phyloP scores from a whole-genome alignment of 306 rosid genomes.

The Sechiopsis laciniata region DNA sequence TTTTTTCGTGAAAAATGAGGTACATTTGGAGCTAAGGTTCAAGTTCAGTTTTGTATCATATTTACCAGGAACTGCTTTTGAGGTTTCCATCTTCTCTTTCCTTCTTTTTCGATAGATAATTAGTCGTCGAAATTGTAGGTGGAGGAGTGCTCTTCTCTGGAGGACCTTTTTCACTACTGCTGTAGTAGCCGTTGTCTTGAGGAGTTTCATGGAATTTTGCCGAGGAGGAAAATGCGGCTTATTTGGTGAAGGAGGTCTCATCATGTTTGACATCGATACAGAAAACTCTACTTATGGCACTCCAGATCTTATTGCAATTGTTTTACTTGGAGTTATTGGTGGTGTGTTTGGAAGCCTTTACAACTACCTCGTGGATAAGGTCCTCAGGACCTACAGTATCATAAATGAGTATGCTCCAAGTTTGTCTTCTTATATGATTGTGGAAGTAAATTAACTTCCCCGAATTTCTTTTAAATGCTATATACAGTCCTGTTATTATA shows the following conservation, averaged over 20 bases:
- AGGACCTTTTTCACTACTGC: constrained; percentile 73
- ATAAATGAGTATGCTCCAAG: constrained; percentile 64
- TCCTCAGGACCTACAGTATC: constrained; percentile 65
- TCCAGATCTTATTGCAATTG: constrained; percentile 52
- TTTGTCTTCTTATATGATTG: constrained; percentile 2
- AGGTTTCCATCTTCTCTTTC: too few relatives aligned
- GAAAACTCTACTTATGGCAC: constrained; percentile 35
- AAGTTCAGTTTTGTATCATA: background rate
- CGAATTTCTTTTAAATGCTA: background rate
- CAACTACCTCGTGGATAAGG: constrained; percentile 68
- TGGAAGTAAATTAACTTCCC: background rate
- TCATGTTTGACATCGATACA: constrained; percentile 59
- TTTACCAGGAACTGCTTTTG: background rate
- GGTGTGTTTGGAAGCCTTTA: constrained; percentile 72
- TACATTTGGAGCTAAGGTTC: background rate
- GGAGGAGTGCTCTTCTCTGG: constrained; percentile 93
- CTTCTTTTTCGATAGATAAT: too few relatives aligned
- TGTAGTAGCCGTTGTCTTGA: constrained; percentile 67
- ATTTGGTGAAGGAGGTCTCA: constrained; percentile 78
- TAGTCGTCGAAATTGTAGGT: constrained; percentile 37
- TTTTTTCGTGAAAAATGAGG: constrained; percentile 4
- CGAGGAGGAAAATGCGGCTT: constrained; percentile 56
- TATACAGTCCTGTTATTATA: background rate
- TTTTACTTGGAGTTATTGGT: constrained; percentile 58
- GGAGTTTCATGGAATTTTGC: constrained; percentile 48